phyloP scores from a whole-genome alignment of 768 basidiomycete species.

The Xanthoconium purpureum region DNA sequence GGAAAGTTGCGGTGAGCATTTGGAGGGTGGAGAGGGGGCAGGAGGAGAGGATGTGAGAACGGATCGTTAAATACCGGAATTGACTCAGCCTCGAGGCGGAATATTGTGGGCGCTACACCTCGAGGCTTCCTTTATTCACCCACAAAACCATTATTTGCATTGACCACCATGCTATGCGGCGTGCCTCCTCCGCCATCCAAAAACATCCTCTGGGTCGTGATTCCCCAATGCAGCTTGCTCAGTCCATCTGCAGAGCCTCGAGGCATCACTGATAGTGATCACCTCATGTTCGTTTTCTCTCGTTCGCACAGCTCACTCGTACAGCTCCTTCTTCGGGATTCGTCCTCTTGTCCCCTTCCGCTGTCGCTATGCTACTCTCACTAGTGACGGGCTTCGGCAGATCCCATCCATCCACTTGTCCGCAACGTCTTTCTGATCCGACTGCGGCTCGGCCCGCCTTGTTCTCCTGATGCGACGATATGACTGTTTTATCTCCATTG shows the following conservation, averaged over 20 bases:
- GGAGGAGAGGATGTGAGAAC: background rate
- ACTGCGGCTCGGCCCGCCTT: too few relatives aligned
- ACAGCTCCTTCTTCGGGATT: constrained; percentile 5
- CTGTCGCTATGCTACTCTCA: background rate
- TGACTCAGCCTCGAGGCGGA: constrained; percentile 17
- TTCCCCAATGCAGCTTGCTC: constrained; percentile 18
- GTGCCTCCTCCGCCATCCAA: constrained; percentile 6
- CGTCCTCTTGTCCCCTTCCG: background rate
- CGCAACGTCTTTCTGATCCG: too few relatives aligned
- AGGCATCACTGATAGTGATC: constrained; percentile 30
- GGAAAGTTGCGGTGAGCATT: constrained; percentile 26
- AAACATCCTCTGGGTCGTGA: background rate
- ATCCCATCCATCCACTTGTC: too few relatives aligned
- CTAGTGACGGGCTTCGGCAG: too few relatives aligned
- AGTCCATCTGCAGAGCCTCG: constrained; percentile 14
- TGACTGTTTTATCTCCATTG: too few relatives aligned
- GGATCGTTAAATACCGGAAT: background rate
- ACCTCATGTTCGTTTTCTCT: constrained; percentile 13
- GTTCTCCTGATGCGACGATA: too few relatives aligned
- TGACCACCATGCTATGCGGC: background rate
- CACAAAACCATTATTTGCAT: too few relatives aligned
- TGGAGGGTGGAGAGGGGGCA: background rate
- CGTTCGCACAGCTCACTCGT: background rate
- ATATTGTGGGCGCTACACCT: background rate
- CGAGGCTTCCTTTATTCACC: background rate